phyloP scores from a whole-genome alignment of 1,139 yeast genomes.

The Waltiozyma sp. region DNA sequence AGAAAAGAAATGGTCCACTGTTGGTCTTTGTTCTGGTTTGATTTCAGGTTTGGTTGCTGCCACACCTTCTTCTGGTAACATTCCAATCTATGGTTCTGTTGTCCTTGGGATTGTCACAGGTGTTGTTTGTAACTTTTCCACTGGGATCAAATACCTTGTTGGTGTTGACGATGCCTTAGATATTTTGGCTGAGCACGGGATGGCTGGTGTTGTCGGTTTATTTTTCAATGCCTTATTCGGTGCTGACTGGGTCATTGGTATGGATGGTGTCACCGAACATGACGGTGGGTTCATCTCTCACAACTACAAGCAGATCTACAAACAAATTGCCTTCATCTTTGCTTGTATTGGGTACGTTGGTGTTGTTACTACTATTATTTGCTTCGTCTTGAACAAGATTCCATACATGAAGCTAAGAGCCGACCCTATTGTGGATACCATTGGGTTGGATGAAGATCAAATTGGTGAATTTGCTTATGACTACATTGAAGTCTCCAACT shows the following conservation, averaged over 20 bases:
- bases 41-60: constrained; percentile 95
- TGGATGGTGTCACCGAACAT: constrained; percentile 74
- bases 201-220: constrained; percentile 87
- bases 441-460: constrained; percentile 93
- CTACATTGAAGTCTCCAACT: constrained; percentile 65
- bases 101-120: constrained; percentile 78
- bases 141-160: constrained; percentile 73
- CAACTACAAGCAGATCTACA: constrained; percentile 84
- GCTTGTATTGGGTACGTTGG: constrained; percentile 72
- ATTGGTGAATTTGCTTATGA: constrained; percentile 98
- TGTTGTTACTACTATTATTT: constrained; percentile 67
- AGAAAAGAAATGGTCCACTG: constrained; percentile 88
- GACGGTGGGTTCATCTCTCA: constrained; percentile 89
- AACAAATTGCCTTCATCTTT: constrained; percentile 71
- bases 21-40: constrained; percentile 89
- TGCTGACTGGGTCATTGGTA: constrained; percentile 78
- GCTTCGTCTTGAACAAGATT: constrained; percentile 60
- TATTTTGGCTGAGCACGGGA: constrained; percentile 95
- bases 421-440: constrained; percentile 73
- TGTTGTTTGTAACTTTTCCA: constrained; percentile 77
- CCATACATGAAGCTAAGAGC: constrained; percentile 81
- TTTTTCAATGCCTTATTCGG: constrained; percentile 83
- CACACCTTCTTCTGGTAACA: constrained; percentile 86
- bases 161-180: constrained; percentile 89
- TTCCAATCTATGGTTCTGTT: constrained; percentile 87